phyloP scores from a whole-genome alignment of 1,284 basidiomycete species.

The Inonotus obliquus region DNA sequence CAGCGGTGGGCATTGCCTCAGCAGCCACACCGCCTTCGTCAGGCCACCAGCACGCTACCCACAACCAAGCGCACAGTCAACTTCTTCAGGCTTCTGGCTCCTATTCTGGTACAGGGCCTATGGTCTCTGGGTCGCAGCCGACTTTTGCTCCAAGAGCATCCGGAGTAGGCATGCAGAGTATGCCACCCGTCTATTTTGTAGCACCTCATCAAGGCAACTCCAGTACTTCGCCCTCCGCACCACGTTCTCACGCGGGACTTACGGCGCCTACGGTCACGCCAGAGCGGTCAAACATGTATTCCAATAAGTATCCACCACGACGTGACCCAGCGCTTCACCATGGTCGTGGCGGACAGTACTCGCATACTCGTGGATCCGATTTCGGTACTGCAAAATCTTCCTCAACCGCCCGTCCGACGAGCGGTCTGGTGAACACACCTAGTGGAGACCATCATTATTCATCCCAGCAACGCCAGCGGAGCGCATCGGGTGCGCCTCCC shows the following conservation, averaged over 20 bases:
- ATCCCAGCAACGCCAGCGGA: slow-evolving; percentile 1
- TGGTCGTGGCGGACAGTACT: background rate
- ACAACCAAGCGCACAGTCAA: slow-evolving; percentile 8
- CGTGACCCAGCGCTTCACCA: slow-evolving; percentile 9
- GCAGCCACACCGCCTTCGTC: background rate
- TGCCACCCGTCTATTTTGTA: background rate
- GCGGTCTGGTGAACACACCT: background rate
- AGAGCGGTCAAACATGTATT: background rate
- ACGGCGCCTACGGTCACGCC: background rate
- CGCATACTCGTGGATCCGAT: background rate
- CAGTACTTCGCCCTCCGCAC: background rate
- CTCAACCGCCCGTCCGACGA: background rate
- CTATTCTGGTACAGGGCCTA: background rate
- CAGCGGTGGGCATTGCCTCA: background rate
- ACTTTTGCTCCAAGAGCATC: background rate
- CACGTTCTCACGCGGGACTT: background rate
- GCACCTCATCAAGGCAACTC: background rate
- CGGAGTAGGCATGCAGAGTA: background rate
- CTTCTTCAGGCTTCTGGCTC: background rate
- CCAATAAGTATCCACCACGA: slow-evolving; percentile 9
- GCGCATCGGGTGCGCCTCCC: background rate
- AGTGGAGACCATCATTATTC: background rate
- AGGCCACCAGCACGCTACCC: slow-evolving; percentile 5
- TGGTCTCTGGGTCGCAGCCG: background rate
- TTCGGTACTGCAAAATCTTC: background rate